Conservation (phyloP, 768 basidiomycete genomes). For the Macrocybe gigantea region DNA sequence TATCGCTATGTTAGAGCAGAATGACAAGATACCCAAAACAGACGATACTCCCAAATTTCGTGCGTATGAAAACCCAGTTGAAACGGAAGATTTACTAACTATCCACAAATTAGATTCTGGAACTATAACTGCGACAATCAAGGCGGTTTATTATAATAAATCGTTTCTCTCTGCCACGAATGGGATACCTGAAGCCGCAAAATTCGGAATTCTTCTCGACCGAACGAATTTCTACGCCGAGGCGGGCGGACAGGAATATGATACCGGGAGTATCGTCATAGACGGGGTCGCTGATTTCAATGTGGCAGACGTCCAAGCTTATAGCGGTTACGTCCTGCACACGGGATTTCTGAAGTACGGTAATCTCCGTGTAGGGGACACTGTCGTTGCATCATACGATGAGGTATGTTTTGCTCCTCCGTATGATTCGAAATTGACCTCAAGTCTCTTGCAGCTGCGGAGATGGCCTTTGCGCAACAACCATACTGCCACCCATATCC, state of each 20-base stretch:
- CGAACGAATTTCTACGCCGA: conserved; percentile 96
- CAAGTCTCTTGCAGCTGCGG: conserved; percentile 50
- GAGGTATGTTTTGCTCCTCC: conserved; percentile 46
- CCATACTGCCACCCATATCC: conserved; percentile 97
- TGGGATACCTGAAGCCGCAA: conserved; percentile 53
- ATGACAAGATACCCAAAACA: conserved; percentile 76
- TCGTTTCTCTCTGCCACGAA: conserved; percentile 65
- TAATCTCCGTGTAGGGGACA: conserved; percentile 66
- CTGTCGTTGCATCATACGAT: conserved; percentile 87
- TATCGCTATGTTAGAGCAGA: conserved; percentile 78
- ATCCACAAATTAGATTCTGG: conserved; percentile 52
- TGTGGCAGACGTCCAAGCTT: conserved; percentile 90
- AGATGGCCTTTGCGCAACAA: conserved; percentile 96
- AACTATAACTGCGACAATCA: conserved; percentile 69
- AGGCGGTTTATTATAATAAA: conserved; percentile 81
- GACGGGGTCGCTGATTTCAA: conserved; percentile 90
- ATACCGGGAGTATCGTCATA: conserved; percentile 92
- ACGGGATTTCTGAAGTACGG: conserved; percentile 91
- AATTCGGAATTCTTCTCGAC: conserved; percentile 87
- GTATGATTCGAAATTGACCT: conserved; percentile 2
- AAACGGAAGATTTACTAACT: background rate
- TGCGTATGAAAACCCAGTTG: conserved; percentile 29
- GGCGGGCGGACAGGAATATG: conserved; percentile 94
- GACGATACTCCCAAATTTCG: conserved; percentile 91
- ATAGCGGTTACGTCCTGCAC: conserved; percentile 94